Percentiles rank a stretch among this genome's conserved stretches.
Conservation (phyloP, 176 grass and related monocot genomes). For the Leersia perrieri region DNA sequence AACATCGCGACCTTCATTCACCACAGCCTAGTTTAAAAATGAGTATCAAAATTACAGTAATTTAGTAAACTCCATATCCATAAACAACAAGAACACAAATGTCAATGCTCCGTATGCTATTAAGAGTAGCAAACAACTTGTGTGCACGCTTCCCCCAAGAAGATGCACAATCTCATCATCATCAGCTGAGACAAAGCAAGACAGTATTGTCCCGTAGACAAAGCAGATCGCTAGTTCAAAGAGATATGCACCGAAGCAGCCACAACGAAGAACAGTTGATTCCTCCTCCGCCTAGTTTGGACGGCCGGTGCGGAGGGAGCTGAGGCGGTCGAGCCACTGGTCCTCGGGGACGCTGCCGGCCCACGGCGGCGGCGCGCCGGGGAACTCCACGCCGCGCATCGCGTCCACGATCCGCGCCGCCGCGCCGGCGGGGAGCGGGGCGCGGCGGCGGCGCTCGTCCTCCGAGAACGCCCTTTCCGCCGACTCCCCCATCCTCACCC, state of each 20-base stretch:
- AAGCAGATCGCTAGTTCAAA: not conserved
- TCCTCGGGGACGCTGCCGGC: conserved; percentile 49
- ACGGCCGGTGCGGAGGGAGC: conserved; percentile 22
- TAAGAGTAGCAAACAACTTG: not conserved
- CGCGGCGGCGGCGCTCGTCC: conserved; percentile 51
- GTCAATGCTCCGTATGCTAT: too few relatives aligned
- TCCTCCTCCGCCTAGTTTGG: conserved; percentile 13
- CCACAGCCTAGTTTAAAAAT: not conserved
- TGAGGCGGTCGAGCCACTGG: conserved; percentile 62
- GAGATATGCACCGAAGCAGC: not conserved
- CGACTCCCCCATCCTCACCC: conserved; percentile 21
- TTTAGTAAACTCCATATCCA: not conserved
- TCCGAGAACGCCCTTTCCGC: conserved; percentile 41
- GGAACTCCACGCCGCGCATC: conserved; percentile 70
- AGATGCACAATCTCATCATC: too few relatives aligned
- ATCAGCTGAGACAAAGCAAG: not conserved
- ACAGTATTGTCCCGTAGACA: not conserved
- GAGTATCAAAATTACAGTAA: not conserved
- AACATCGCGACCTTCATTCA: not conserved
- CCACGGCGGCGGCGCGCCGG: conserved; percentile 57
- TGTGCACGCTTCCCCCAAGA: not conserved
- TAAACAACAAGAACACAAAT: not conserved
- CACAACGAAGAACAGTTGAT: too few relatives aligned
- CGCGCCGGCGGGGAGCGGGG: conserved; percentile 50
- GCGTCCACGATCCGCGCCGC: conserved; percentile 60